Percentiles rank a stretch among this genome's conserved stretches.
These are phyloP conservation scores for Fraxinus latifolia DNA, from an alignment of 305 asterid species.

Conservation along the genomic window DNA sequence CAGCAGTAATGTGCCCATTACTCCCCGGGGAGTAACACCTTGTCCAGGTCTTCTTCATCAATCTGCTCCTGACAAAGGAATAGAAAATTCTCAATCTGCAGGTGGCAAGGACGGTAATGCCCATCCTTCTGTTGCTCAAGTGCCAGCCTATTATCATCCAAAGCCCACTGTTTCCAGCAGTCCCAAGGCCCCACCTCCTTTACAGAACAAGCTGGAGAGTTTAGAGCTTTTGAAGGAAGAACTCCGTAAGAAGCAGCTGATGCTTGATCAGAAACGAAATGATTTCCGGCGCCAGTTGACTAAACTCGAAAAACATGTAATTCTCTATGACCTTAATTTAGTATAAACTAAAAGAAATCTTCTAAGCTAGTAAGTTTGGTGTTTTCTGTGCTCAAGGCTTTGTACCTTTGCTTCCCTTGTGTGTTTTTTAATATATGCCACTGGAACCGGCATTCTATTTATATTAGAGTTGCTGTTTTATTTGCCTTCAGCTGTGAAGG, in stretches of 20 bases:
- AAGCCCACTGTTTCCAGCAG: slow-evolving; percentile 41
- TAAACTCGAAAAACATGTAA: slow-evolving; percentile 82
- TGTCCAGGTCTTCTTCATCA: slow-evolving; percentile 38
- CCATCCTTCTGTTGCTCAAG: slow-evolving; percentile 36
- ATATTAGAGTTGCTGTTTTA: not conserved
- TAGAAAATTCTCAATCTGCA: slow-evolving; percentile 46
- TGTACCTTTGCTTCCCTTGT: not conserved
- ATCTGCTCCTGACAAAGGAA: slow-evolving; percentile 41
- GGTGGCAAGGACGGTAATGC: slow-evolving; percentile 39
- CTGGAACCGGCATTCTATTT: slow-evolving; percentile 11
- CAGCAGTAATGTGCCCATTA: slow-evolving; percentile 30
- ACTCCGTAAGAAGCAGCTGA: slow-evolving; percentile 93
- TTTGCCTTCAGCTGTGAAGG: not conserved
- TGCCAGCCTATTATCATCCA: slow-evolving; percentile 40
- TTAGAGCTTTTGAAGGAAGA: slow-evolving; percentile 87
- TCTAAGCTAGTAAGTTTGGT: not conserved
- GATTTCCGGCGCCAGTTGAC: slow-evolving; percentile 71
- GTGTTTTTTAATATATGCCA: not conserved
- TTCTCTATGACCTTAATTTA: slow-evolving; percentile 4
- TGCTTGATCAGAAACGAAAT: slow-evolving; percentile 86
- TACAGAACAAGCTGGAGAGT: slow-evolving; percentile 67
- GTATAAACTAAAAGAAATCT: slow-evolving; percentile 11
- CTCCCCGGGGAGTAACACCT: slow-evolving; percentile 30
- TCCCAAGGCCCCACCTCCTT: slow-evolving; percentile 58
- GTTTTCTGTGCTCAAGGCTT: not conserved